phyloP scores from a whole-genome alignment of 1,139 yeast species.

The Saccharomyces hybrid region DNA sequence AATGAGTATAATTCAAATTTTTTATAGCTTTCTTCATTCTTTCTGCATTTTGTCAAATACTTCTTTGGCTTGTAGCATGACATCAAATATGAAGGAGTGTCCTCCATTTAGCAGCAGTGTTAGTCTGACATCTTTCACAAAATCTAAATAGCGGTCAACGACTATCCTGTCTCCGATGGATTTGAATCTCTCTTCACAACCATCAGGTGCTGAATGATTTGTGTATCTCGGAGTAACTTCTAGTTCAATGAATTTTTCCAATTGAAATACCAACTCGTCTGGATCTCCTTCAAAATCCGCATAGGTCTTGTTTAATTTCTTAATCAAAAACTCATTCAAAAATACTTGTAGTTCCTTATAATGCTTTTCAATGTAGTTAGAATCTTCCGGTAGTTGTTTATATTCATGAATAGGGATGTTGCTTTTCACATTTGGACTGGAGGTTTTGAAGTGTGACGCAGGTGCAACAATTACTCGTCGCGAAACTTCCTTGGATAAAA shows the following conservation, averaged over 20 bases:
- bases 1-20: not conserved
- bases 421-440: not conserved
- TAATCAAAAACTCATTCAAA: constrained; percentile 24
- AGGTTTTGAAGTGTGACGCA: constrained; percentile 12
- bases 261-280: constrained; percentile 27
- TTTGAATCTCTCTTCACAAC: constrained; percentile 9
- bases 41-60: constrained; percentile 34
- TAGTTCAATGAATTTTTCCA: constrained; percentile 29
- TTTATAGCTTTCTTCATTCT: constrained; percentile 8
- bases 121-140: constrained; percentile 35
- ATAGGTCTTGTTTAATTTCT: constrained; percentile 27
- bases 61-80: constrained; percentile 35
- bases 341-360: constrained; percentile 35
- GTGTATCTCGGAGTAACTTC: constrained; percentile 23
- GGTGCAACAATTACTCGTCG: constrained; percentile 19
- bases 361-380: constrained; percentile 40
- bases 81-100: constrained; percentile 39
- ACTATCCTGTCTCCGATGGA: constrained; percentile 17
- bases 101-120: constrained; percentile 40
- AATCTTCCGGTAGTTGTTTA: constrained; percentile 43
- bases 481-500: constrained; percentile 15
- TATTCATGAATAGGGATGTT: constrained; percentile 23
- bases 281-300: constrained; percentile 32
- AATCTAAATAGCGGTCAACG: constrained; percentile 33
- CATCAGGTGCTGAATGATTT: constrained; percentile 2